Base-by-base conservation (phyloP, 257 asterid genomes). In the Lantana camara region DNA sequence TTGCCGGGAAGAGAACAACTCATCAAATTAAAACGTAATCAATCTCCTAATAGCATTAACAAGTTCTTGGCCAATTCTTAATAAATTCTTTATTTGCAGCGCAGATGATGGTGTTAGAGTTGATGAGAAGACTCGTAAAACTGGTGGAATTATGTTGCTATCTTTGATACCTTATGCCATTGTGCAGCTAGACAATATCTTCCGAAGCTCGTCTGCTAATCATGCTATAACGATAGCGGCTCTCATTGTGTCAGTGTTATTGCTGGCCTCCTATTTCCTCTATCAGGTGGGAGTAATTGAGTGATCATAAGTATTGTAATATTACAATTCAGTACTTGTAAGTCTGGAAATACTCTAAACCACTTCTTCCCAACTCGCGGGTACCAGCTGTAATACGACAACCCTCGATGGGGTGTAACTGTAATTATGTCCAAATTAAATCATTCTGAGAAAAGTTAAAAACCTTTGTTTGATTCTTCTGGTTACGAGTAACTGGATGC, bases 401-500 rank as follows among this genome's bases (percentile, higher is more conserved):
- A n/a, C n/a, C n/a, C n/a, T 27, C 32, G 32, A 27, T 2, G 2
- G 32, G 5, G 40, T 49, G 54, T 44, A 29, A 13, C 46, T 6
- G 13, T 51, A 3, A 30, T 35, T 40, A 10, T 45, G 16, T 34
- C 16, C 12, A n/a, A n/a, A n/a, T n/a, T n/a, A n/a, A n/a, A n/a
- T n/a, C n/a, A n/a, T n/a, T n/a, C n/a, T n/a, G n/a, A n/a, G n/a
- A n/a, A n/a, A n/a, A n/a, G n/a, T n/a, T n/a, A n/a, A n/a, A n/a
- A n/a, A n/a, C n/a, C n/a, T 79, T n/a, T 37, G 56, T 57, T 35
- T 23, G 50, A 9, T 30, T 69, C n/a, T 44, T 34, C 79, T 82
- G 89, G 71, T 80, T 38, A 38, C 40, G 75, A 32, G 78, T 48
- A 87, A 87, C 23, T 82, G 85, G 93, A 78, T 85, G 63, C 89